These are phyloP conservation scores for Aspergillus coremiiformis DNA, from an alignment of 495 filamentous ascomycete species.

Conservation along the genomic window DNA sequence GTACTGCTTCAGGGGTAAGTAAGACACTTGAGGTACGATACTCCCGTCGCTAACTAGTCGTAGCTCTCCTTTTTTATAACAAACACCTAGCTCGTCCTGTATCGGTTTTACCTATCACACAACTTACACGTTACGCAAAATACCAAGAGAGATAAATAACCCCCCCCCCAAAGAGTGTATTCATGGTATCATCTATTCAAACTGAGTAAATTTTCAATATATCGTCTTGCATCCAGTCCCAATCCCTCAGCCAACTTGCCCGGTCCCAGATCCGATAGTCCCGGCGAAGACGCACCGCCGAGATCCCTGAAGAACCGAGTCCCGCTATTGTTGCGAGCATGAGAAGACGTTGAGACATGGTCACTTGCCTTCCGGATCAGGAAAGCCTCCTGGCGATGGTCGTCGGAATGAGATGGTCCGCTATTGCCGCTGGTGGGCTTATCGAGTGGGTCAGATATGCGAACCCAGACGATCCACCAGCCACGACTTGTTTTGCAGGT, in stretches of 20 bases:
- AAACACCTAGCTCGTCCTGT: too few species aligned
- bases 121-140: too few species aligned
- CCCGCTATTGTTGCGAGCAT: conserved; percentile 34
- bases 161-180: not conserved
- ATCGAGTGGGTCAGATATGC: conserved; percentile 41
- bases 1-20: not conserved
- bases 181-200: conserved; percentile 50
- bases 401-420: conserved; percentile 5
- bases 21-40: not conserved
- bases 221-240: conserved; percentile 76
- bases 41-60: too few species aligned
- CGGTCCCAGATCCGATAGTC: conserved; percentile 45
- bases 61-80: too few species aligned
- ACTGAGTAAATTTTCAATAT: conserved; percentile 76
- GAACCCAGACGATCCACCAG: conserved; percentile 97
- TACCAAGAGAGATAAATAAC: too few species aligned
- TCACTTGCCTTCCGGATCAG: conserved; percentile 75
- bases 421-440: conserved; percentile 12
- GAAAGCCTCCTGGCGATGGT: conserved; percentile 61
- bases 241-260: conserved; percentile 73
- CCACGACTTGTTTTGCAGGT: conserved; percentile 85
- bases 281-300: conserved; percentile 31
- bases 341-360: conserved; percentile 28
- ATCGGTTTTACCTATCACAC: too few species aligned
- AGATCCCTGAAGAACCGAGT: conserved; percentile 43